phyloP scores from a whole-genome alignment of 371 early-diverging fungal species.

The Mortierella sp. region DNA sequence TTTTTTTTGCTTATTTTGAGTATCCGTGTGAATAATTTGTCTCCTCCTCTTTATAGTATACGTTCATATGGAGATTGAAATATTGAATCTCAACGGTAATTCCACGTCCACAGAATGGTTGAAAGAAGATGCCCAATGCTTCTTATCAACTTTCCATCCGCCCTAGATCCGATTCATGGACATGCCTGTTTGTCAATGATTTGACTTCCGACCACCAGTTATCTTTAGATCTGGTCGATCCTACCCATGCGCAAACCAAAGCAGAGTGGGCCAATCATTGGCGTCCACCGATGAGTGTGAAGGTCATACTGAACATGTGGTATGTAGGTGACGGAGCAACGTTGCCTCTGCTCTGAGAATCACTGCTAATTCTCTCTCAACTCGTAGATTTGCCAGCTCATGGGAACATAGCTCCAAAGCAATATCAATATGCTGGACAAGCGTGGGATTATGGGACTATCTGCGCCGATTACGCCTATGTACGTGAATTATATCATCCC shows the following conservation, averaged over 20 bases:
- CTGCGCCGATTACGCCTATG: no score
- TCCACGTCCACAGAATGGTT: background rate
- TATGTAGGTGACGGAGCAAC: background rate
- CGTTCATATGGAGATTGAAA: slow-evolving; percentile 1
- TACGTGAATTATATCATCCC: no score
- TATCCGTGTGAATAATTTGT: background rate
- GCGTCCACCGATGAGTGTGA: background rate
- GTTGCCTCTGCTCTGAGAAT: no score
- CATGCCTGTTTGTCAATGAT: background rate
- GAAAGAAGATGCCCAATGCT: background rate
- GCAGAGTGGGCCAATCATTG: background rate
- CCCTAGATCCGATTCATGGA: background rate
- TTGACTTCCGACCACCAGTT: background rate
- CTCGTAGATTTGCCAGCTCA: no score
- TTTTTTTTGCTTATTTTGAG: background rate
- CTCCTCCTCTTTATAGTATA: no score
- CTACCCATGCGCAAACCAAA: background rate
- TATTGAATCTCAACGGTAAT: slow-evolving; percentile 1
- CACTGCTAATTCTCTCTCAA: no score
- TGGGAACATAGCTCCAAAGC: no score
- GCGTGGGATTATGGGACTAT: no score
- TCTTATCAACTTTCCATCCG: background rate
- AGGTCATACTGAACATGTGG: background rate
- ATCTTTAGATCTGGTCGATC: background rate
- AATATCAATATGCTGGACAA: no score